A percentile compares a stretch with the other conserved stretches of the same genome.
Evolutionary conservation across 176 grass and related monocot genomes (phyloP).

Genomic region (Thinopyrum elongatum): DNA sequence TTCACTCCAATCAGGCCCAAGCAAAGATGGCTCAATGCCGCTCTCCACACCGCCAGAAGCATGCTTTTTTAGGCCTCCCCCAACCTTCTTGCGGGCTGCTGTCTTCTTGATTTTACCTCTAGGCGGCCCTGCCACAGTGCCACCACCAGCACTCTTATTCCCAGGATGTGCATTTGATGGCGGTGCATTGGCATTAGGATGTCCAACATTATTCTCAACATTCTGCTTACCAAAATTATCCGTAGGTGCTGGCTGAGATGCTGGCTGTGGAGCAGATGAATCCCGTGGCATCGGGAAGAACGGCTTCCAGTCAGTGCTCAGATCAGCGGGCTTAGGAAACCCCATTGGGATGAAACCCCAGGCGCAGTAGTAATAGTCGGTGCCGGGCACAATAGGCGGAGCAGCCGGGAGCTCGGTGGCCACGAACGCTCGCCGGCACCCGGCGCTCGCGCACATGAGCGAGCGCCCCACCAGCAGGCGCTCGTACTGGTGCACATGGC

Average conservation of each 20-base stretch:
- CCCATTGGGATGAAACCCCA: slow-evolving; percentile 95
- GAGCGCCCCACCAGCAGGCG: slow-evolving; percentile 48
- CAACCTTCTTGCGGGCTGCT: slow-evolving; percentile 82
- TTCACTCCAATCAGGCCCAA: slow-evolving; percentile 9
- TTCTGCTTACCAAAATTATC: not conserved
- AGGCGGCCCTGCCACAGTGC: slow-evolving; percentile 11
- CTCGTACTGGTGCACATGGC: slow-evolving; percentile 73
- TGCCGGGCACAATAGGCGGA: slow-evolving; percentile 83
- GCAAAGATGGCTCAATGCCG: slow-evolving; percentile 22
- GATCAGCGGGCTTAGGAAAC: slow-evolving; percentile 61
- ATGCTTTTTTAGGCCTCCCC: slow-evolving; percentile 33
- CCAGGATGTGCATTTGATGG: slow-evolving; percentile 2
- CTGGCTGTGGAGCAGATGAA: slow-evolving; percentile 24
- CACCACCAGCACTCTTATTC: not conserved
- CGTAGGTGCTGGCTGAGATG: not conserved
- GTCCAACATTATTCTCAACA: slow-evolving; percentile 8
- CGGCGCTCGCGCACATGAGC: slow-evolving; percentile 68
- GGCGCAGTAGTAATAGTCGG: slow-evolving; percentile 80
- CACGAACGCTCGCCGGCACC: slow-evolving; percentile 59
- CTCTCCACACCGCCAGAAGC: slow-evolving; percentile 20
- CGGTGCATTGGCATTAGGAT: slow-evolving; percentile 17
- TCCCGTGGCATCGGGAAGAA: slow-evolving; percentile 58
- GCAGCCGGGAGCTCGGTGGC: slow-evolving; percentile 62
- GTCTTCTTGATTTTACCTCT: slow-evolving; percentile 73
- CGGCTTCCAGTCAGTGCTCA: slow-evolving; percentile 77